Evolutionary conservation across 2,329 filamentous ascomycete species (phyloP), one percentile per base, ranked within the genome.

Genomic region (Fusarium falciforme): DNA sequence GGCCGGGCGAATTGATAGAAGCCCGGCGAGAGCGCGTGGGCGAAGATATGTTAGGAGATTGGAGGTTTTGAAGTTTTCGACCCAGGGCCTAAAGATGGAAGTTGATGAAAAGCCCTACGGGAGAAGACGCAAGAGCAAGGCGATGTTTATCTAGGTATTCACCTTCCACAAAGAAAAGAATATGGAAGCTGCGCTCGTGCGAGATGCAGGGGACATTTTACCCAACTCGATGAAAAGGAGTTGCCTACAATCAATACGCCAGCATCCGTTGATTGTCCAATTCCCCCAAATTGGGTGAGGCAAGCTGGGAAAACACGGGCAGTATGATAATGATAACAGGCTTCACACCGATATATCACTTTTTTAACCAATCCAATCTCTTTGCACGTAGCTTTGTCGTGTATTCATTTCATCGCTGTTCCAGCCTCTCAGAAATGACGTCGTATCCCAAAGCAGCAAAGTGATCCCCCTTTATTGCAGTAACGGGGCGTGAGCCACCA

Each of bases 401-500:
- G 20, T 20, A 61, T 20, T n/a, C 10, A 42, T 31, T 10, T 25
- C 27, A 40, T 25, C 12, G 16, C 35, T 40, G 17, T 11, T 27
- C 14, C 31, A 29, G 27, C 42, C 31, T 47, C 40, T 61, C 20
- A n/a, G 16, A 54, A 54, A 62, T 62, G 60, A 42, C 61, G 47
- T 63, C 44, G 61, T 36, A 17, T 40, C 36, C 27, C 33, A 20
- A 31, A 14, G 22, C 27, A 33, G 57, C 31, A 52, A 49, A 61
- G 20, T 20, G 12, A 25, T 25, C 58, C 62, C 71, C 47, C n/a
- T 59, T 70, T 70, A 74, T 72, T 47, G 61, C 60, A 74, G 42
- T 61, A 54, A 25, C 31, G 9, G 27, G 68, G 52, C 38, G 66
- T 38, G 64, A 55, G 27, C 44, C 64, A 31, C 72, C 61, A 55